phyloP scores from a whole-genome alignment of 1,284 basidiomycete genomes.

The Violaceomyces palustris region DNA sequence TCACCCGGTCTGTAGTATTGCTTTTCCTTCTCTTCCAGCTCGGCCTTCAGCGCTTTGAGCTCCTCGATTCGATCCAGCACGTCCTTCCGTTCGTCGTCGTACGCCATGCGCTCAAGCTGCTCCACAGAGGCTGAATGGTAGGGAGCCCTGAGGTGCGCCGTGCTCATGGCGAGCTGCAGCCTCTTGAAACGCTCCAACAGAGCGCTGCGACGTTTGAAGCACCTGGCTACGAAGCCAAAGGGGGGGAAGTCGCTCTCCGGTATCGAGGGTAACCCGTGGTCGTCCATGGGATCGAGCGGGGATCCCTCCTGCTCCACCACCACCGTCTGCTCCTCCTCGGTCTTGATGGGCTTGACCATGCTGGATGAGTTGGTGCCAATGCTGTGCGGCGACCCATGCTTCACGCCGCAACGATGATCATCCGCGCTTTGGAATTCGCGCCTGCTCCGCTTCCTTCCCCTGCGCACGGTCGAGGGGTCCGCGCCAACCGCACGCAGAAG shows the following conservation, averaged over 20 bases:
- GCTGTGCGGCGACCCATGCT: no score
- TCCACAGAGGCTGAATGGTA: slow-evolving; percentile 21
- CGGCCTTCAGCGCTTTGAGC: slow-evolving; percentile 27
- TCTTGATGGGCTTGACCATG: slow-evolving; percentile 1
- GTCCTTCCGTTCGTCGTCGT: slow-evolving; percentile 34
- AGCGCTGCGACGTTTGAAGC: slow-evolving; percentile 18
- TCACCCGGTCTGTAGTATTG: slow-evolving; percentile 4
- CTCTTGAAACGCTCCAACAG: slow-evolving; percentile 19
- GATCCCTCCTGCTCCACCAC: no score
- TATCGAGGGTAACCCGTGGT: no score
- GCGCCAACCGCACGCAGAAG: slow-evolving; percentile 13
- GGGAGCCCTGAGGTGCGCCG: slow-evolving; percentile 24
- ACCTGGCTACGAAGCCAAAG: no score
- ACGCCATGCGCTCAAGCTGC: slow-evolving; percentile 37
- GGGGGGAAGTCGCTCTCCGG: no score
- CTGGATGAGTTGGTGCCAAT: no score
- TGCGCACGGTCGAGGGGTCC: slow-evolving; percentile 7
- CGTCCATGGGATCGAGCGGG: no score
- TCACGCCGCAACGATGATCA: no score
- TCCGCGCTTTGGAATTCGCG: neutral
- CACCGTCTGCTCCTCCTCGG: no score
- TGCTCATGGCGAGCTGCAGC: slow-evolving; percentile 20
- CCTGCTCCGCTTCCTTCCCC: slow-evolving; percentile 15
- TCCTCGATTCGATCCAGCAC: slow-evolving; percentile 29
- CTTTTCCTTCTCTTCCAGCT: slow-evolving; percentile 32